These are phyloP conservation scores for Aaosphaeria pasadenensis DNA, from an alignment of 2,329 filamentous ascomycete species.

Conservation along the genomic window DNA sequence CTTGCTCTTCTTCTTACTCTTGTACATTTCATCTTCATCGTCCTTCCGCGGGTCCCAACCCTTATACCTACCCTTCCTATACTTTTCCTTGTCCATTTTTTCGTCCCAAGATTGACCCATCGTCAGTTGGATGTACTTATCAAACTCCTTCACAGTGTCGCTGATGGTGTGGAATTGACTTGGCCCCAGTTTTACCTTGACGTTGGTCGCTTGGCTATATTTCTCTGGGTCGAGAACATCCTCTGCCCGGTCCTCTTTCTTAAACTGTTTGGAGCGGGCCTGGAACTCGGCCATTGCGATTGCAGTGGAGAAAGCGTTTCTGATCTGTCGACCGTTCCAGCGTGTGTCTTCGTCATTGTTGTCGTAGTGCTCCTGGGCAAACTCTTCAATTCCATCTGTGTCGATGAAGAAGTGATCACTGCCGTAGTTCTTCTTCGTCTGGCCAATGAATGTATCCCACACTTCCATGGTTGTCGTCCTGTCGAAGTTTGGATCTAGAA, in stretches of 20 bases:
- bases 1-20: not conserved
- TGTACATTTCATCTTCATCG: not conserved
- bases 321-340: slow-evolving; percentile 2
- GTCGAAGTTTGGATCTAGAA: slow-evolving; percentile 1
- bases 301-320: slow-evolving; percentile 1
- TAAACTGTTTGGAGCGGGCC: not conserved
- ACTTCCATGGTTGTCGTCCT: not conserved
- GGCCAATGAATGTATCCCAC: not conserved
- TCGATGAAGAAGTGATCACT: not conserved
- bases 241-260: not conserved
- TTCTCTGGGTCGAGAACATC: not conserved
- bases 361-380: not conserved
- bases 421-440: not conserved
- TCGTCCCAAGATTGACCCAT: not conserved
- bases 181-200: not conserved
- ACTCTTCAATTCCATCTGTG: not conserved
- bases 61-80: not conserved
- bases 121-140: not conserved
- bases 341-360: not conserved
- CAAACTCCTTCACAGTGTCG: not conserved
- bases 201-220: not conserved
- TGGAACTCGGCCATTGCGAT: slow-evolving; percentile 2
- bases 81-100: not conserved
- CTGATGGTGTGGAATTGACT: not conserved
- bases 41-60: no score